A percentile compares a stretch with the other conserved stretches of the same genome.
Evolutionary conservation across 305 asterid species (phyloP).

Genomic region (Rubia balearica): DNA sequence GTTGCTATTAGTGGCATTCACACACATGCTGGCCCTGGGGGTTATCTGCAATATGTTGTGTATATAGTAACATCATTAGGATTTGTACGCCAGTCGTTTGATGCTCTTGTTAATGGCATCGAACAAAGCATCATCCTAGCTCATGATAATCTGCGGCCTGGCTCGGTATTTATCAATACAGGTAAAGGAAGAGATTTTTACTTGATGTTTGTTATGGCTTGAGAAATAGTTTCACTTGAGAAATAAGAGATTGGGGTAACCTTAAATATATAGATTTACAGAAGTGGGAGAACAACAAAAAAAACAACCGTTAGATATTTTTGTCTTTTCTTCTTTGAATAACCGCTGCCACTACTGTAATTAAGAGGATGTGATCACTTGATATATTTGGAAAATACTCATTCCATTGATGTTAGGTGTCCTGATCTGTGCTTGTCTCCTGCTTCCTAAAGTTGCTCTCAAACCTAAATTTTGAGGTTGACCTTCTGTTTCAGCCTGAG

Average conservation of each 20-base stretch:
- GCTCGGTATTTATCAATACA: constrained; percentile 75
- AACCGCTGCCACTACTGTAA: too few relatives aligned
- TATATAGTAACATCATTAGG: constrained; percentile 94
- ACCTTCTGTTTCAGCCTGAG: neutral
- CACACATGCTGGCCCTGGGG: constrained; percentile 99
- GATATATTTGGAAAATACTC: too few relatives aligned
- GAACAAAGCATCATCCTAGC: constrained; percentile 88
- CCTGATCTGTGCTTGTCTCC: neutral
- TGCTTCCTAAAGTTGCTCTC: neutral
- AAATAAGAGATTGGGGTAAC: neutral
- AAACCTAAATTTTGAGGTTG: neutral
- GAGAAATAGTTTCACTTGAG: neutral
- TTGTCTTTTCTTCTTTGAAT: too few relatives aligned
- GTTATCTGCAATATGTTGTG: constrained; percentile 87
- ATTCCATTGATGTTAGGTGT: neutral
- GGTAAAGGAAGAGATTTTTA: constrained; percentile 36
- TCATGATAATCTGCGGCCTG: constrained; percentile 82
- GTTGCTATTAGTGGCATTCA: constrained; percentile 97
- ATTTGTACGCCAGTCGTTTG: constrained; percentile 92
- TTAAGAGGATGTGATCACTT: too few relatives aligned
- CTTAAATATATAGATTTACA: neutral
- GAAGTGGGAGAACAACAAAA: neutral
- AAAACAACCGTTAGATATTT: neutral
- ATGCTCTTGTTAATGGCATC: constrained; percentile 92
- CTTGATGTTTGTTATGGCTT: neutral